Conservation (phyloP, 2,329 filamentous ascomycete species). For the Elsinoe fawcettii region DNA sequence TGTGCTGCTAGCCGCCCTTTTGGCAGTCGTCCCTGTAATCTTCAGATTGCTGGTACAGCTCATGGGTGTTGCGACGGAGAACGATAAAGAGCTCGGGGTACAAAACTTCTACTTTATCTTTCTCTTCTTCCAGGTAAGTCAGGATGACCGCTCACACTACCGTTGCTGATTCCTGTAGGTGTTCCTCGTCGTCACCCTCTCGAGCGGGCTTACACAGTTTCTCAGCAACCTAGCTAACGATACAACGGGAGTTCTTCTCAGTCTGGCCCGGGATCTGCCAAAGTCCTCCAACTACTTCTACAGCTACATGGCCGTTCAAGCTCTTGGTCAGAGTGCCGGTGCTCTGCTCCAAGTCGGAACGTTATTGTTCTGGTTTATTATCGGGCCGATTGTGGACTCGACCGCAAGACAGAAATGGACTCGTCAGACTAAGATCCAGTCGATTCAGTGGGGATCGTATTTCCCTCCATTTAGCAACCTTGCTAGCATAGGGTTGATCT, state of each 20-base stretch:
- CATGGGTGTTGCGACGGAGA: conserved; percentile 76
- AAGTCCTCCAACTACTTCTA: conserved; percentile 95
- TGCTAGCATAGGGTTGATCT: conserved; percentile 80
- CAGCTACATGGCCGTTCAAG: conserved; percentile 94
- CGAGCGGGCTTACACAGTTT: conserved; percentile 62
- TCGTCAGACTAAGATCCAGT: conserved; percentile 68
- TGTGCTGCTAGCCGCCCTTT: conserved; percentile 64
- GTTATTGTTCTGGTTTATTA: conserved; percentile 72
- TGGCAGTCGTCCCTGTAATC: conserved; percentile 73
- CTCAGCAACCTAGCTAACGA: conserved; percentile 58
- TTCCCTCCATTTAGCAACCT: conserved; percentile 97
- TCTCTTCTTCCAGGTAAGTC: conserved; percentile 65
- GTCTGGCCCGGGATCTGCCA: conserved; percentile 72
- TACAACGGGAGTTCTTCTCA: conserved; percentile 58
- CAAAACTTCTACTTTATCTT: conserved; percentile 92
- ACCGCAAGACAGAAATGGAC: conserved; percentile 77
- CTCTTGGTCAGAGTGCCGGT: conserved; percentile 81
- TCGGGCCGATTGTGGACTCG: conserved; percentile 58
- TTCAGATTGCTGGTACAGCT: conserved; percentile 64
- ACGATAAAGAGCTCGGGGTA: conserved; percentile 70
- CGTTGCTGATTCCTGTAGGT: conserved; percentile 35
- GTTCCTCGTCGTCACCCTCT: conserved; percentile 85
- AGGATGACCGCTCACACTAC: neutral
- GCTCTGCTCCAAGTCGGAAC: conserved; percentile 77
- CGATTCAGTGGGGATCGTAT: conserved; percentile 82